phyloP scores from a whole-genome alignment of 208 protist genomes.

The Leishmania lainsoni region DNA sequence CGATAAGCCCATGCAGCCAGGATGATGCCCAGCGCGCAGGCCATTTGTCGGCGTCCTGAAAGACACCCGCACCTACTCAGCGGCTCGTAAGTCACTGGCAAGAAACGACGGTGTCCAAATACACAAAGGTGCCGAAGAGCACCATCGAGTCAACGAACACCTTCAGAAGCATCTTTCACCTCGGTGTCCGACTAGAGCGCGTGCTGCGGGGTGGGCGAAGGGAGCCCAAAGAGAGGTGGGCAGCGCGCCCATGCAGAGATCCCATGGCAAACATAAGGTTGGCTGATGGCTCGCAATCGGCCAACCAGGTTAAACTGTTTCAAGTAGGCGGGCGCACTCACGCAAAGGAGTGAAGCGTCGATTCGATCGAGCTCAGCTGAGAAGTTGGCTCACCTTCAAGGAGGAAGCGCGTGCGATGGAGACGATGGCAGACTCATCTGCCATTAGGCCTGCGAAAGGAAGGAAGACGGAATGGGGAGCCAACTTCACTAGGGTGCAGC shows the following conservation, averaged over 20 bases:
- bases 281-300: too few relatives aligned
- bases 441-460: neutral
- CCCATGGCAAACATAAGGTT: too few relatives aligned
- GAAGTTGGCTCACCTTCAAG: neutral
- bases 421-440: neutral
- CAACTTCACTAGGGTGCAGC: neutral
- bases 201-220: too few relatives aligned
- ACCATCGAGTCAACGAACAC: constrained; percentile 64
- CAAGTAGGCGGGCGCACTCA: neutral
- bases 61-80: constrained; percentile 42
- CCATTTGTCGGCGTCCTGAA: constrained; percentile 64
- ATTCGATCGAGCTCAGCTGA: neutral
- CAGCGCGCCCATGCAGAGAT: too few relatives aligned
- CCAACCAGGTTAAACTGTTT: neutral
- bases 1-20: constrained; percentile 42
- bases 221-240: too few relatives aligned
- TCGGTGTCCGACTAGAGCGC: neutral
- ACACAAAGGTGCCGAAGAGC: constrained; percentile 63
- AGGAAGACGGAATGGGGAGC: neutral
- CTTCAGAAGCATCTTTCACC: constrained; percentile 38
- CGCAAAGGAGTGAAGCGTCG: neutral
- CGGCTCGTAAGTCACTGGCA: constrained; percentile 33
- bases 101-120: constrained; percentile 47
- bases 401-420: neutral
- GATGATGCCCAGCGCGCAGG: constrained; percentile 27